Conservation (phyloP, 192 early-diverging fungal genomes). For the Backusella westeae region DNA sequence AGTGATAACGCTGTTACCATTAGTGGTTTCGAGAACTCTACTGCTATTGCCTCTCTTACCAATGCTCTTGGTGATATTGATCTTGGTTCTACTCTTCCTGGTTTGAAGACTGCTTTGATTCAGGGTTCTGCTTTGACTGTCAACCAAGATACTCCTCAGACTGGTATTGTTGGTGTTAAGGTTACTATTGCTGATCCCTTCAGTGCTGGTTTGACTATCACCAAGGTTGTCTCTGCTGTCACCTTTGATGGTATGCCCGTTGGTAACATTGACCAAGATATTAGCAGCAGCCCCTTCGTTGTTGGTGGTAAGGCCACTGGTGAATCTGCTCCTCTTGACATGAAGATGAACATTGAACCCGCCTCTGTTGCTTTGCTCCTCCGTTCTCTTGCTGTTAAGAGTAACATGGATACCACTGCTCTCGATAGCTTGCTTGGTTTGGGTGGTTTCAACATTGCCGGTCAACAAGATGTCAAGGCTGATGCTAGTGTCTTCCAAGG, state of each 20-base stretch:
- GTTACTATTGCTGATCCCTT: slow-evolving; percentile 59
- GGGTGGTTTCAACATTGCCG: slow-evolving; percentile 36
- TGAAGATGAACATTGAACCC: slow-evolving; percentile 54
- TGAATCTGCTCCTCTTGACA: slow-evolving; percentile 23
- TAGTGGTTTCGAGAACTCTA: slow-evolving; percentile 42
- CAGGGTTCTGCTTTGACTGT: slow-evolving; percentile 41
- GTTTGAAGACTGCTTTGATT: slow-evolving; percentile 43
- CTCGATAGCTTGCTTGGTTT: slow-evolving; percentile 46
- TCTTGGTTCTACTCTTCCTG: slow-evolving; percentile 48
- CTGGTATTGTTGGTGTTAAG: slow-evolving; percentile 42
- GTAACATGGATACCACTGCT: slow-evolving; percentile 42
- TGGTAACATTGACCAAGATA: slow-evolving; percentile 46
- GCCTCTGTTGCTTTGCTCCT: slow-evolving; percentile 46
- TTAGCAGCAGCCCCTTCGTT: slow-evolving; percentile 38
- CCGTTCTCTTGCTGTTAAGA: slow-evolving; percentile 42
- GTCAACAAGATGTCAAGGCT: slow-evolving; percentile 27
- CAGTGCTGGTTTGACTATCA: slow-evolving; percentile 45
- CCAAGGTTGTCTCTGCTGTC: slow-evolving; percentile 44
- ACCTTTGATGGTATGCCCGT: slow-evolving; percentile 40
- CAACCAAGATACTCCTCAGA: slow-evolving; percentile 37
- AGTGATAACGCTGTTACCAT: slow-evolving; percentile 40
- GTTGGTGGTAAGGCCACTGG: slow-evolving; percentile 43
- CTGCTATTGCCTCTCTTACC: slow-evolving; percentile 44
- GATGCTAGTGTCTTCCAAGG: slow-evolving; percentile 35
- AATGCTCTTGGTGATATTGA: slow-evolving; percentile 40